Base-by-base conservation (phyloP, 257 asterid genomes). In the Solanum ossicruentum region DNA sequence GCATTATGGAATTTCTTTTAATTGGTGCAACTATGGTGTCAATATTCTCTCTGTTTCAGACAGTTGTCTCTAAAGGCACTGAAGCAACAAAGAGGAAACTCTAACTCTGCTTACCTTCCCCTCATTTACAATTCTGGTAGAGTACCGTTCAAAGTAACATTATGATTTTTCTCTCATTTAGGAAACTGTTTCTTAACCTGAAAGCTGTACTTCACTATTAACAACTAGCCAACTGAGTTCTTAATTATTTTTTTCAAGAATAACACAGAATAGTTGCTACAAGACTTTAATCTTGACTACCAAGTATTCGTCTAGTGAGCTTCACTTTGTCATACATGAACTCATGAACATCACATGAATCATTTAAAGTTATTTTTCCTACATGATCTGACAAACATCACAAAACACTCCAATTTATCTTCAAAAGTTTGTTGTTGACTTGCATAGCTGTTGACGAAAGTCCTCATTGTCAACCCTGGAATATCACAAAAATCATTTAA, bases 401-500 rank as follows among this genome's bases (percentile, higher is more conserved):
- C 61, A 82, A 57, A 82, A 51, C 47, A 83, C 61, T 65, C 23
- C 51, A 82, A 11, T 79, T 88, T 87, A 95, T 98, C 97, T 92
- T 96, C 79, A 96, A 85, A 88, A 95, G 98, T 88, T 96, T 96
- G 78, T 98, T 20, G 93, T 84, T 13, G 89, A 84, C 90, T 92
- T 92, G 93, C 98, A 96, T 20, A 96, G 93, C 92, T 96, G 98
- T 87, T 88, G 70, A 83, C 95, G 98, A 90, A 96, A 96, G 83
- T 96, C 99, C 67, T 88, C 56, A 1, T 95, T 97, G 82, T 97
- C 96, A 89, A 86, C 92, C 98, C 98, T 96, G 39, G 80, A 43
- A 41, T 54, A 78, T 56, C 69, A 66, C 45, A 79, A 57, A 65
- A 17, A 51, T 49, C 23, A 66, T 72, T 83, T 66, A 61, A 51